These are phyloP conservation scores for Scedosporium aurantiacum DNA, from an alignment of 2,329 filamentous ascomycete genomes.

Conservation along the genomic window DNA sequence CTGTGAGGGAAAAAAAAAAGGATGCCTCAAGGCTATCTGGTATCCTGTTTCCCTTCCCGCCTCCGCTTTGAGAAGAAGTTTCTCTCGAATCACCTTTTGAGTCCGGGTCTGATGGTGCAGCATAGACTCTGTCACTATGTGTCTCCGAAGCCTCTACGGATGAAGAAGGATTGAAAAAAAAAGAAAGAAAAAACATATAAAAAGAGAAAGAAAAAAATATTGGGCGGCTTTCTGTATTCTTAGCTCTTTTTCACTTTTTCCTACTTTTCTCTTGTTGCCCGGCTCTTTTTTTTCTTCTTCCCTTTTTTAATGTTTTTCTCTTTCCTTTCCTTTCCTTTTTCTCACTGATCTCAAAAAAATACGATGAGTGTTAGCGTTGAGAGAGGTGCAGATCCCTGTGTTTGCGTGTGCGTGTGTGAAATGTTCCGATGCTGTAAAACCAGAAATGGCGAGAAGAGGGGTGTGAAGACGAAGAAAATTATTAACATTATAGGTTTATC, in stretches of 20 bases:
- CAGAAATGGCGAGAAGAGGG: too few relatives aligned
- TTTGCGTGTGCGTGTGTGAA: too few relatives aligned
- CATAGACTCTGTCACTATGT: too few relatives aligned
- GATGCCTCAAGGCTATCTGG: not conserved
- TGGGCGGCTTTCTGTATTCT: constrained; percentile 8
- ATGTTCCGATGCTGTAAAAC: not conserved
- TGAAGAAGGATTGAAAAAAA: not conserved
- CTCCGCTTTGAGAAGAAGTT: not conserved
- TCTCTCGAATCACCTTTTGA: too few relatives aligned
- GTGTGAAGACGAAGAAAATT: not conserved
- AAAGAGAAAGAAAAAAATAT: constrained; percentile 4
- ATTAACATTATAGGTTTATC: not conserved
- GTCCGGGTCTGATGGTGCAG: too few relatives aligned
- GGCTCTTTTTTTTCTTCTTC: not conserved
- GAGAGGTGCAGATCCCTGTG: too few relatives aligned
- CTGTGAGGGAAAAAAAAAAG: not conserved
- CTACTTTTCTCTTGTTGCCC: not conserved
- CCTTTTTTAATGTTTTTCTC: not conserved
- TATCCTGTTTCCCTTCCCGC: not conserved
- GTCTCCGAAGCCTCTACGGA: not conserved
- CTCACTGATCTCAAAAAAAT: not conserved
- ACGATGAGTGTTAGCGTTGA: not conserved
- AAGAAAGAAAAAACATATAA: not conserved
- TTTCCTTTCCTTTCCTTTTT: not conserved
- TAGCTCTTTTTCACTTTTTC: constrained; percentile 1